A percentile compares a stretch with the other conserved stretches of the same genome.
phyloP scores from a whole-genome alignment of 352 stramenopile genomes.

The Halophytophthora polymorphica region DNA sequence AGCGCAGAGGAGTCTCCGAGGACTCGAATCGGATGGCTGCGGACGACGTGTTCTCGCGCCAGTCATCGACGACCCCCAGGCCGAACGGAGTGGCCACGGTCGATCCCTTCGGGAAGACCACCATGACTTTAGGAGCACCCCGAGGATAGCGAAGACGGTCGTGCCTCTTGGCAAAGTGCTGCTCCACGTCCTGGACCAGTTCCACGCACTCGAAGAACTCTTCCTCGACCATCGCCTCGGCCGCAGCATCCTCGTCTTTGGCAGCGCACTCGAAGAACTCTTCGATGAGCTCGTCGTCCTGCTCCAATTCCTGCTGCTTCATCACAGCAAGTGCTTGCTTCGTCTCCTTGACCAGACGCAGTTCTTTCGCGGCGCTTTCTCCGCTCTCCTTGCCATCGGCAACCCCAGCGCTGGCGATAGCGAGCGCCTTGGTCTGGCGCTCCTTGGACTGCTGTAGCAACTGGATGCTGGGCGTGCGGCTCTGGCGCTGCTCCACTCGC shows the following conservation, averaged over 20 bases:
- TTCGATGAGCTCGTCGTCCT: constrained; percentile 58
- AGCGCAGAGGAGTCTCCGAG: constrained; percentile 28
- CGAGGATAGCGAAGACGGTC: constrained; percentile 15
- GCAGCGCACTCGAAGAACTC: constrained; percentile 74
- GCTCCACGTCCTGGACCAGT: constrained; percentile 47
- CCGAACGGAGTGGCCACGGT: constrained; percentile 66
- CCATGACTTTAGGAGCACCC: constrained; percentile 6
- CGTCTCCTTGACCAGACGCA: constrained; percentile 20
- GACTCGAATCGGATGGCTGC: constrained; percentile 46
- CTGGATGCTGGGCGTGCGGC: constrained; percentile 25
- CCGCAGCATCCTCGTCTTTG: constrained; percentile 42
- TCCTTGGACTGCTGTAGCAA: constrained; percentile 29
- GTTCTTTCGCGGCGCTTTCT: constrained; percentile 1
- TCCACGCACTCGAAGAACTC: constrained; percentile 84
- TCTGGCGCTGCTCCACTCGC: constrained; percentile 22
- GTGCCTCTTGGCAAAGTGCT: constrained; percentile 33
- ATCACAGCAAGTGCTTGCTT: constrained; percentile 29
- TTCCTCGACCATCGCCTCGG: constrained; percentile 71
- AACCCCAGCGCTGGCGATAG: constrained; percentile 11
- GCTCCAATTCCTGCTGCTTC: constrained; percentile 16
- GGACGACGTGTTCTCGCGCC: constrained; percentile 31
- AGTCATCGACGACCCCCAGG: constrained; percentile 48
- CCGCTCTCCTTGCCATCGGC: neutral
- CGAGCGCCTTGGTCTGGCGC: constrained; percentile 27
- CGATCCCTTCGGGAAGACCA: constrained; percentile 47